Conservation (phyloP, 257 asterid genomes). For the Oldenlandia corymbosa region DNA sequence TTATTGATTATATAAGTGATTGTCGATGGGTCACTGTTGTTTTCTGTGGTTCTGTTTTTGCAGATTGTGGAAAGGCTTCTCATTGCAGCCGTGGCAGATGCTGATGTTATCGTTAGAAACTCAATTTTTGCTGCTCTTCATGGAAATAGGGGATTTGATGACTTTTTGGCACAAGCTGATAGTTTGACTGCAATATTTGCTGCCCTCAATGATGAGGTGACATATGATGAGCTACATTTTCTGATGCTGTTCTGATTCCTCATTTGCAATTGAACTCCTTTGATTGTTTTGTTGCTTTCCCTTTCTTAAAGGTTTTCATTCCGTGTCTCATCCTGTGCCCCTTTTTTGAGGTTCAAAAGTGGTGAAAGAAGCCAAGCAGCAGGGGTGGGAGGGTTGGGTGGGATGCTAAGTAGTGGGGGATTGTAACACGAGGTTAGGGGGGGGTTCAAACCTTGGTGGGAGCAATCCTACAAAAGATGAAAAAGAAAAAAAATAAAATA, state of each 20-base stretch:
- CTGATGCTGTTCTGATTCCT: not conserved
- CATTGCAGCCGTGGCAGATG: conserved; percentile 91
- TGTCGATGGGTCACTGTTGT: not conserved
- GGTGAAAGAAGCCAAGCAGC: not conserved
- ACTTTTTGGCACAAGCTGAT: conserved; percentile 94
- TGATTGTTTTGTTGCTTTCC: not conserved
- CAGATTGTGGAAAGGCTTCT: conserved; percentile 95
- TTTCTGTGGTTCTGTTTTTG: conserved; percentile 14
- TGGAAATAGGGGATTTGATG: conserved; percentile 80
- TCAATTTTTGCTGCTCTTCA: conserved; percentile 79
- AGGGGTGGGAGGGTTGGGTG: too few relatives aligned
- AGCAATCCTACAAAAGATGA: too few relatives aligned
- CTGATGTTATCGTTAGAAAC: conserved; percentile 82
- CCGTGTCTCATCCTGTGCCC: too few relatives aligned
- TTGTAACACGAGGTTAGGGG: too few relatives aligned
- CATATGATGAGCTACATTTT: not conserved
- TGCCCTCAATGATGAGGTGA: conserved; percentile 97
- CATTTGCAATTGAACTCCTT: not conserved
- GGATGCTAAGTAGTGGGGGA: too few relatives aligned
- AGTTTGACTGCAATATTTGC: conserved; percentile 95
- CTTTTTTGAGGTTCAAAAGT: not conserved
- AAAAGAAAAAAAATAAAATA: too few relatives aligned
- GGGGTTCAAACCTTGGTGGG: too few relatives aligned
- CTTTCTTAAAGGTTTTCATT: not conserved
- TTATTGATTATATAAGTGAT: not conserved